These are phyloP conservation scores for Mycena rosella DNA, from an alignment of 768 basidiomycete species.

Conservation along the genomic window DNA sequence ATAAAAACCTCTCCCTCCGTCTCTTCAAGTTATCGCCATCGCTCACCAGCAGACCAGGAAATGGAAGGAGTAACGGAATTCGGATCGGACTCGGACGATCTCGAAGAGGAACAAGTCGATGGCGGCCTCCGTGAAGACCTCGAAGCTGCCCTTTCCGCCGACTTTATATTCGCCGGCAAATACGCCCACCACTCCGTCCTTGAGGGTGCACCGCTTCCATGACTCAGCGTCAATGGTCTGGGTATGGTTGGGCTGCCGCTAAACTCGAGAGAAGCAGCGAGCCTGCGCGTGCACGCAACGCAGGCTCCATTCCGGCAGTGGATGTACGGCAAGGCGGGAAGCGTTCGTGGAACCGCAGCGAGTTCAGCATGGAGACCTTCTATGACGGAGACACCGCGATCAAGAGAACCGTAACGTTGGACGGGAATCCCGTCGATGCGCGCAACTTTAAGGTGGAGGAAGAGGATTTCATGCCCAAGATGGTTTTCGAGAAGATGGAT, in stretches of 20 bases:
- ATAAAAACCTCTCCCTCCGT: no score
- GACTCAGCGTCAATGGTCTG: constrained; percentile 13
- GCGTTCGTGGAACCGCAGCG: constrained; percentile 5
- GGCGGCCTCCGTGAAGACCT: constrained; percentile 20
- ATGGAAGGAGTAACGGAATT: constrained; percentile 7
- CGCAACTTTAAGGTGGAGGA: constrained; percentile 34
- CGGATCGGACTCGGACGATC: background rate
- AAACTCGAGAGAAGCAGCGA: constrained; percentile 9
- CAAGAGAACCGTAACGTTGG: constrained; percentile 47
- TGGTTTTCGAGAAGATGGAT: constrained; percentile 45
- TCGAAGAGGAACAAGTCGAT: background rate
- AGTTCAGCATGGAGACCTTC: constrained; percentile 27
- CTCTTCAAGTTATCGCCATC: no score
- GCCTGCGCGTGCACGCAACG: background rate
- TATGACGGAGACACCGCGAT: constrained; percentile 37
- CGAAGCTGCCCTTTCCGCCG: constrained; percentile 9
- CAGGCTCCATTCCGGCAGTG: constrained; percentile 18
- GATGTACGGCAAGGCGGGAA: constrained; percentile 21
- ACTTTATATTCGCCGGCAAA: constrained; percentile 18
- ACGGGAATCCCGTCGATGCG: constrained; percentile 40
- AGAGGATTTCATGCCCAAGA: constrained; percentile 10
- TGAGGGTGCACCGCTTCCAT: background rate
- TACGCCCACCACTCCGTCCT: constrained; percentile 24
- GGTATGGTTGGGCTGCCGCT: constrained; percentile 11
- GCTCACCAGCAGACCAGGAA: background rate